Conservation (phyloP, 1,284 basidiomycete genomes). For the Naganishia sp. region DNA sequence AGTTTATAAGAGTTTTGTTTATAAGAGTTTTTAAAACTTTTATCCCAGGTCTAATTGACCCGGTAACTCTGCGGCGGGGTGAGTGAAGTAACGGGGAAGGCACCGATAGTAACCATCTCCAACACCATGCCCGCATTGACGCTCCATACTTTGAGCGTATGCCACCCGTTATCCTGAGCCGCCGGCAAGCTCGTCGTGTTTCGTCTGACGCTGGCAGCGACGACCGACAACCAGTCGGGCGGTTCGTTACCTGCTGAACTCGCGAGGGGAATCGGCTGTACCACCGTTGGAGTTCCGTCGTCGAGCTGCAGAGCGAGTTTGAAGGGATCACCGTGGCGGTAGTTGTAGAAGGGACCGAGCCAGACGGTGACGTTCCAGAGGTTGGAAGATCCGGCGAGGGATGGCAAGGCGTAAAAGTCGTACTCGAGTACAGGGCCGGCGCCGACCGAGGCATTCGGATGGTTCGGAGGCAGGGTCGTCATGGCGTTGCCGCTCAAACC, state of each 20-base stretch:
- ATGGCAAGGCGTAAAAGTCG: constrained; percentile 66
- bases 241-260: constrained; percentile 59
- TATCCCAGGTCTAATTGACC: background rate
- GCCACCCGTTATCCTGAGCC: constrained; percentile 36
- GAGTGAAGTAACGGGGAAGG: constrained; percentile 23
- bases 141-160: constrained; percentile 41
- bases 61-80: constrained; percentile 28
- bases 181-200: constrained; percentile 37
- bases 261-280: constrained; percentile 61
- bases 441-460: constrained; percentile 63
- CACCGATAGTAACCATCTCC: constrained; percentile 33
- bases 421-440: constrained; percentile 65
- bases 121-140: constrained; percentile 45
- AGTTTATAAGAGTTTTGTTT: too few relatives aligned
- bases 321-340: constrained; percentile 39
- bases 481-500: constrained; percentile 57
- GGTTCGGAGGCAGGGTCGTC: constrained; percentile 63
- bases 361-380: constrained; percentile 52
- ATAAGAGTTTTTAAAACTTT: too few relatives aligned
- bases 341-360: constrained; percentile 64
- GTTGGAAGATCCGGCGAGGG: constrained; percentile 44
- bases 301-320: constrained; percentile 64
- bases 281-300: constrained; percentile 51
- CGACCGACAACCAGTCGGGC: constrained; percentile 45
- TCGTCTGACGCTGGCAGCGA: constrained; percentile 39